Base-by-base conservation (phyloP, 1,139 yeast species). In the Nakaseomyces nivariensis region DNA sequence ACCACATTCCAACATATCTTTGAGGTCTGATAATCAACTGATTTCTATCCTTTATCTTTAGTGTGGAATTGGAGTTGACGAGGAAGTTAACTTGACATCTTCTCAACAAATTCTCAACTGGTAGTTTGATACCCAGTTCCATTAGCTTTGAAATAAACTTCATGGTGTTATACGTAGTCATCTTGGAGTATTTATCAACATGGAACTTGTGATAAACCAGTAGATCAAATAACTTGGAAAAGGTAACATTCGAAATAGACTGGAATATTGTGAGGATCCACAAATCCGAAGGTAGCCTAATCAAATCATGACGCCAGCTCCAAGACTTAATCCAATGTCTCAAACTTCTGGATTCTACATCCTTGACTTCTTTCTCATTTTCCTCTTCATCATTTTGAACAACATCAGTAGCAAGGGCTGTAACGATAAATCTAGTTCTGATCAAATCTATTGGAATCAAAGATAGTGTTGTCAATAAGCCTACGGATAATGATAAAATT, bases 371-470 rank as follows among this genome's bases (percentile, higher is more conserved):
- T 22, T 43, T 45, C 8, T 29, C 43, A 8, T 33, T 29, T n/a
- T 40, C 22, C 33, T 46, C 46, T 11, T 5, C 13, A 4, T 27
- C 26, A 25, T 1, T 42, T 11, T 48, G 45, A 5, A 45, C 41
- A 22, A 10, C 7, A 6, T 38, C 42, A 5, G 34, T 34, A 11
- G 51, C 49, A 17, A 56, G 49, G 7, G 76, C 72, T 0, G 96
- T 85, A 8, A 87, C 76, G 62, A 88, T 79, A 48, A 90, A 72
- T 56, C 85, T 78, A 40, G 94, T 82, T 53, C 90, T 79, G 43
- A 90, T 83, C 52, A 89, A 71, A 58, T 87, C 95, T 43, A 92
- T 67, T 1, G 97, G 97, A 52, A 92, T 79, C 48, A 92, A 73
- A 3, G 86, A 62, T n/a, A 89, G 64, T 0, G 90, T 87, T 0